Conservation (phyloP, 306 rosid species). For the Gynostemma pentaphyllum region DNA sequence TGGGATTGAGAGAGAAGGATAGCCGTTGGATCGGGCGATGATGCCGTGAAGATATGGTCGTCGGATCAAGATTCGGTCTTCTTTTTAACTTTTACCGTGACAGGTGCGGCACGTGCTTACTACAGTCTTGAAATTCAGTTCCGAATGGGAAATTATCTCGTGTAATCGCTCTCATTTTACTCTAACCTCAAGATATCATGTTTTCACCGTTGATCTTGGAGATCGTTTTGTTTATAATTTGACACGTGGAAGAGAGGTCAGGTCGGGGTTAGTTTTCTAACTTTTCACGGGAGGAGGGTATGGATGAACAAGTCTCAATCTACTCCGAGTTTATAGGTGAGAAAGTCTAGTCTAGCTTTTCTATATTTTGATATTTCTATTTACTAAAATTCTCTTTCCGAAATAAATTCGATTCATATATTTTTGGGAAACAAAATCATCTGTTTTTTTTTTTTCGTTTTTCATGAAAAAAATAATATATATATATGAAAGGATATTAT, state of each 20-base stretch:
- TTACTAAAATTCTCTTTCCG: too few relatives aligned
- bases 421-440: too few relatives aligned
- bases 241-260: not conserved
- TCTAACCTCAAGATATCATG: not conserved
- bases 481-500: too few relatives aligned
- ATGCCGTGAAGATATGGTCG: slow-evolving; percentile 37
- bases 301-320: too few relatives aligned
- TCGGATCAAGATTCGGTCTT: slow-evolving; percentile 35
- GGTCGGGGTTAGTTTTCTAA: too few relatives aligned
- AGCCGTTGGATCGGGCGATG: slow-evolving; percentile 27
- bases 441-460: too few relatives aligned
- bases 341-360: too few relatives aligned
- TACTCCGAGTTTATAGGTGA: too few relatives aligned
- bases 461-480: too few relatives aligned
- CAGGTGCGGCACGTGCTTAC: slow-evolving; percentile 71
- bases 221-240: not conserved
- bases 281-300: too few relatives aligned
- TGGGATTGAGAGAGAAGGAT: not conserved
- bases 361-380: too few relatives aligned
- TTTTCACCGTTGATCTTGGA: not conserved
- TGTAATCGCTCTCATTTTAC: not conserved
- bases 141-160: not conserved
- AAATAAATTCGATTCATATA: too few relatives aligned
- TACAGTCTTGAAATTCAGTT: not conserved
- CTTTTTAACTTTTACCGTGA: slow-evolving; percentile 36